These are phyloP conservation scores for Suillus hirtellus DNA, from an alignment of 768 basidiomycete genomes.

Conservation along the genomic window DNA sequence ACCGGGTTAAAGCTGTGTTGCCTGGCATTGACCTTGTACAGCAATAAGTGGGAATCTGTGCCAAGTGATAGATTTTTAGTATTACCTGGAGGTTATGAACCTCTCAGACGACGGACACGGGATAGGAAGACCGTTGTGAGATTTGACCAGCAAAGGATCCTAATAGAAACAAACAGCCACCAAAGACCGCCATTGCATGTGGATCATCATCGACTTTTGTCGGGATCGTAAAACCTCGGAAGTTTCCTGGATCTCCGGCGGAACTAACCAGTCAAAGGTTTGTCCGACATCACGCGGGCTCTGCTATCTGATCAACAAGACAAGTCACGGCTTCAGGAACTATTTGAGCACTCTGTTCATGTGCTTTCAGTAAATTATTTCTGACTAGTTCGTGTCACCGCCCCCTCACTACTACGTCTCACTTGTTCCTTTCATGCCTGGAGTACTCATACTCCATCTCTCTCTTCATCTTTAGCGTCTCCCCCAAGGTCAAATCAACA, in stretches of 20 bases:
- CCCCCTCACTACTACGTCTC: not conserved
- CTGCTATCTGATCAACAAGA: constrained; percentile 21
- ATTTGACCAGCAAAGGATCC: constrained; percentile 27
- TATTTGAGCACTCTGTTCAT: constrained; percentile 31
- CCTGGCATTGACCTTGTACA: not conserved
- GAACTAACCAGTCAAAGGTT: constrained; percentile 19
- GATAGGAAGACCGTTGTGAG: constrained; percentile 30
- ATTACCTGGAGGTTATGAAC: not conserved
- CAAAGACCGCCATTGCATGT: constrained; percentile 22
- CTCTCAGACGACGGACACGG: constrained; percentile 16
- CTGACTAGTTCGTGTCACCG: constrained; percentile 14
- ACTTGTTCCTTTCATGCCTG: constrained; percentile 27
- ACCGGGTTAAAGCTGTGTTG: not conserved
- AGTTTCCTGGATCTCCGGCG: constrained; percentile 14
- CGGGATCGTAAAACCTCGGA: constrained; percentile 14
- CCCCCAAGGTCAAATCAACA: constrained; percentile 12
- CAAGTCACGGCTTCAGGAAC: constrained; percentile 28
- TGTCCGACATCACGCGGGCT: constrained; percentile 26
- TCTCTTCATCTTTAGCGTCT: constrained; percentile 12
- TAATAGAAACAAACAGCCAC: constrained; percentile 32
- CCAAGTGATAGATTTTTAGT: not conserved
- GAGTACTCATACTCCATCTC: constrained; percentile 27
- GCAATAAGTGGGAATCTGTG: not conserved
- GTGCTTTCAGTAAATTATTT: constrained; percentile 33
- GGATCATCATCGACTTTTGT: not conserved